Evolutionary conservation across 192 early-diverging fungal species (phyloP), one percentile per base, ranked within the genome.

Genomic region (Ambispora gerdemannii): DNA sequence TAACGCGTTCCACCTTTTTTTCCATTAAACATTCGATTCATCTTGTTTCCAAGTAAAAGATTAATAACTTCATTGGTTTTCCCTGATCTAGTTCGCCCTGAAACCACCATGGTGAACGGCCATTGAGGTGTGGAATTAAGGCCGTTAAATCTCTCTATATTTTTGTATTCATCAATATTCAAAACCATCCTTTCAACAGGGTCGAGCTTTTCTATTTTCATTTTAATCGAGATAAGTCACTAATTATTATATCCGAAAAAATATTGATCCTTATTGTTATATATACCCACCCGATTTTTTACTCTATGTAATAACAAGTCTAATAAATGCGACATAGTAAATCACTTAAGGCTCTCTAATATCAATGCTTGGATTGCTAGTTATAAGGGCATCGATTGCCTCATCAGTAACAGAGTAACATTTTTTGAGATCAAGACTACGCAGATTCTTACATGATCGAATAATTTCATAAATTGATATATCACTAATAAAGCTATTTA

Each of bases 391-490:
- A 63, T 63, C 0, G 34, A 63, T 63, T 32, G 20, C 62, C 34
- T 35, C 34, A 63, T 63, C 62, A 63, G 62, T 63, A 63, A 63
- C 62, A 35, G 34, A 34, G 34, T 22, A 0, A 34, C 62, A 63
- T 35, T 34, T 35, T 34, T 34, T 63, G 62, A 63, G 30, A 63
- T 63, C 62, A 63, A 63, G 62, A 63, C 34, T 35, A 35, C 62
- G 30, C 34, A 63, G 34, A 27, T 63, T 63, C 32, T 63, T 63
- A 63, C 61, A 63, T 22, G 61, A 63, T 34, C 20, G 36, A 35
- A 63, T 34, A 63, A 63, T 63, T 35, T 63, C 34, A 63, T 34
- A 27, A 34, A 63, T 63, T 35, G 62, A 35, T 63, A 34, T 63
- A 34, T 63, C 62, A 63, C 32, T 19, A 63, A 34, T 34, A 63